phyloP scores from a whole-genome alignment of 306 rosid species.

The Rosa rugosa region DNA sequence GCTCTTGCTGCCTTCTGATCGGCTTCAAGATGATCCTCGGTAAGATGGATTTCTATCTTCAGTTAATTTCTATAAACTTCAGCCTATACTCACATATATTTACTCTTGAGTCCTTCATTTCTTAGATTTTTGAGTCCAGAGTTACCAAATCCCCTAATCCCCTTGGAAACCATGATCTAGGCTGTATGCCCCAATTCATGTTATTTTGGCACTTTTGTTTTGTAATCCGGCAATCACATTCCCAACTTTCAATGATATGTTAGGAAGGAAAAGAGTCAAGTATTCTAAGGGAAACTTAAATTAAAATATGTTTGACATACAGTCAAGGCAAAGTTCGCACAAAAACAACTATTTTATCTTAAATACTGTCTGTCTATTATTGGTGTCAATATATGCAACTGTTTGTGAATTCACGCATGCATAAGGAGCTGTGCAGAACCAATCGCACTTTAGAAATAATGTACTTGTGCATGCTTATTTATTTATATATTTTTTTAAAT shows the following conservation, averaged over 20 bases:
- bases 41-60: slow-evolving; percentile 40
- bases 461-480: neutral
- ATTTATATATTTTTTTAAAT: slow-evolving; percentile 5
- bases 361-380: neutral
- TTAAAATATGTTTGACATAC: neutral
- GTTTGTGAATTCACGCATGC: neutral
- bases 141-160: neutral
- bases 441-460: slow-evolving; percentile 3
- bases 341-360: neutral
- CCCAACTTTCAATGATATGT: neutral
- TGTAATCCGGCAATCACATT: neutral
- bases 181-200: neutral
- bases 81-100: neutral
- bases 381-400: neutral
- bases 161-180: neutral
- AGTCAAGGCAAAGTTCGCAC: neutral
- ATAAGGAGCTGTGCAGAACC: neutral
- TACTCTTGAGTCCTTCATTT: neutral
- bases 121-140: neutral
- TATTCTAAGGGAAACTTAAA: neutral
- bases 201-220: neutral
- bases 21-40: slow-evolving; percentile 99
- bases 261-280: neutral
- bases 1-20: slow-evolving; percentile 96
- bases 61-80: neutral